phyloP scores from a whole-genome alignment of 2,329 filamentous ascomycete genomes.

The Colletotrichum zoysiae region DNA sequence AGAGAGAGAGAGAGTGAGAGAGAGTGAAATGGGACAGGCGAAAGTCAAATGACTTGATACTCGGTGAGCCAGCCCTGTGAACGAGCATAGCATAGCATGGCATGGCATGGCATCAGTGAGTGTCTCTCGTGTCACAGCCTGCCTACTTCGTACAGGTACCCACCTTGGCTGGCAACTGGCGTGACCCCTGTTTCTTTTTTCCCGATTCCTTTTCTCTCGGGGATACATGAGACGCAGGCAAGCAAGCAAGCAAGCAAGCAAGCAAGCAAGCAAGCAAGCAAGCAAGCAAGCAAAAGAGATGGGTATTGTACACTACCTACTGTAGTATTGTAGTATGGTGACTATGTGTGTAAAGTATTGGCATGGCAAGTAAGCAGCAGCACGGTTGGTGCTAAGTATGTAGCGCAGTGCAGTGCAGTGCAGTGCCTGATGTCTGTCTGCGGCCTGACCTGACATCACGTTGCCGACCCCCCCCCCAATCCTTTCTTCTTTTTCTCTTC shows the following conservation, averaged over 20 bases:
- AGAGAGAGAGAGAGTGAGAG: too few relatives aligned
- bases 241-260: not conserved
- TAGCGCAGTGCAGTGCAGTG: not conserved
- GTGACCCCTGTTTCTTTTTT: not conserved
- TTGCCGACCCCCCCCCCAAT: not conserved
- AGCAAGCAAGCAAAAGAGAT: not conserved
- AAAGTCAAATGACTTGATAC: conserved; percentile 19
- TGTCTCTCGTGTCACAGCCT: conserved; percentile 1
- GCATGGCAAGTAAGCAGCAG: not conserved
- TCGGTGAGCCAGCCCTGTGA: not conserved
- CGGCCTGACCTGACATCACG: conserved; percentile 3
- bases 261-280: not conserved
- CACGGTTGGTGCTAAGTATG: not conserved
- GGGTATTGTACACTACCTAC: too few relatives aligned
- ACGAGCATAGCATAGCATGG: too few relatives aligned
- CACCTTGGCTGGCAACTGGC: not conserved
- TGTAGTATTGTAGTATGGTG: too few relatives aligned
- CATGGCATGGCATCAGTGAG: too few relatives aligned
- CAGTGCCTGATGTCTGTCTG: not conserved
- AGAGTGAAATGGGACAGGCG: not conserved
- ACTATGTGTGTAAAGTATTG: not conserved
- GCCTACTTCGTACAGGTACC: too few relatives aligned
- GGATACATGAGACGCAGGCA: not conserved
- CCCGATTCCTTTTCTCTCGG: not conserved
- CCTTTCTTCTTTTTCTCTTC: not conserved